Evolutionary conservation across 2,329 filamentous ascomycete genomes (phyloP).

Genomic region (Monosporascus sp.): DNA sequence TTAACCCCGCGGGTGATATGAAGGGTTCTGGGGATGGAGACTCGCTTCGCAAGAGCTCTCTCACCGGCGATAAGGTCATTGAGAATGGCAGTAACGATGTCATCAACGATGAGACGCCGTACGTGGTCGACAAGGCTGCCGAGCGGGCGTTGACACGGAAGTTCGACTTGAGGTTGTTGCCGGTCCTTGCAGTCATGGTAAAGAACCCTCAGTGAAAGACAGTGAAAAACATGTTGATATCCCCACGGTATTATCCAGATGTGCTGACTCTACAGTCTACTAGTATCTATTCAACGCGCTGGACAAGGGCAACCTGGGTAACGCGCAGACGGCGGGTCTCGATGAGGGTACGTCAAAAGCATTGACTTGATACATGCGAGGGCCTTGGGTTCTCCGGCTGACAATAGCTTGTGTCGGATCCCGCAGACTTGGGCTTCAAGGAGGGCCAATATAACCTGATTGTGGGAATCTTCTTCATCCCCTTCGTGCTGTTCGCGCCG

Average conservation of each 20-base stretch:
- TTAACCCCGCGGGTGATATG: too few species aligned
- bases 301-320: slow-evolving; percentile 49
- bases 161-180: slow-evolving; percentile 50
- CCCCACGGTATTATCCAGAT: too few species aligned
- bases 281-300: slow-evolving; percentile 41
- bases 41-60: slow-evolving; percentile 11
- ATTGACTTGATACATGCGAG: neutral
- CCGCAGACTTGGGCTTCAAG: slow-evolving; percentile 52
- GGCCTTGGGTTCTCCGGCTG: neutral
- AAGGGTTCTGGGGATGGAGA: slow-evolving; percentile 3
- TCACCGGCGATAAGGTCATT: slow-evolving; percentile 10
- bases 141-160: slow-evolving; percentile 49
- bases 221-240: too few species aligned
- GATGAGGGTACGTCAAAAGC: slow-evolving; percentile 22
- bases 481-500: slow-evolving; percentile 66
- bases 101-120: slow-evolving; percentile 28
- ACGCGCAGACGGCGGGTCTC: slow-evolving; percentile 52
- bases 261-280: neutral
- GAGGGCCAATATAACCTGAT: slow-evolving; percentile 64
- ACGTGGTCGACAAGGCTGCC: slow-evolving; percentile 35
- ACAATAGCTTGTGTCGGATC: neutral
- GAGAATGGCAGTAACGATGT: slow-evolving; percentile 21
- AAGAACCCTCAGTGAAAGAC: neutral
- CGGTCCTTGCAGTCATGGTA: slow-evolving; percentile 49
- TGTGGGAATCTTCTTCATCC: slow-evolving; percentile 66